Base-by-base conservation (phyloP, 805 yeast genomes). In the Candida pseudofarinosa region DNA sequence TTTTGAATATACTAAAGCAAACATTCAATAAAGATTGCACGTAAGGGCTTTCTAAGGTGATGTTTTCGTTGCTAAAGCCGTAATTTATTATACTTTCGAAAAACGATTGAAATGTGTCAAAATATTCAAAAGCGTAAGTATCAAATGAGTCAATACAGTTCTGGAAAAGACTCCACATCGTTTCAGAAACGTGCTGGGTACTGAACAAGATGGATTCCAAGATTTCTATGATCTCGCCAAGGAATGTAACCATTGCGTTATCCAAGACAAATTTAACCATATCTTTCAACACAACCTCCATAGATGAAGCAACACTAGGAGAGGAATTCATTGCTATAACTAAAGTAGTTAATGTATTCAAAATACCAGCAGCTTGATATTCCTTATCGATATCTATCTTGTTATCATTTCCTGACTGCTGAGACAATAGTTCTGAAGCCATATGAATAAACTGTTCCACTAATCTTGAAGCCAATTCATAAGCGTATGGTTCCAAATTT, bases 401-500 rank as follows among this genome's bases (percentile, higher is more conserved):
- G 32, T 44, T 42, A 33, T 43, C 35, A 23, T 46, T 56, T 3
- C 46, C 39, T 8, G 48, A 46, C 42, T 54, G 56, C 41, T 50
- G 46, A 3, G 63, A 68, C 41, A 64, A 54, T 23, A 58, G 62
- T 40, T 90, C 97, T 38, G 71, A 66, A 2, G 90, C 85, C 19
- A 88, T 59, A 49, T 76, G 72, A 55, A 86, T 55, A 55, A 90
- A 88, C 58, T 91, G 97, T 43, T 81, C 81, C 13, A 81, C 80
- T 54, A 85, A 69, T 58, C 79, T 76, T 5, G 63, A 33, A 14
- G 63, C 51, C 68, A 81, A 62, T 50, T 71, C 69, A 28, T 59
- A 54, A 38, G 69, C 68, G 48, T 63, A 70, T 5, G 74, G 73
- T 43, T 65, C 73, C 47, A 71, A 62, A 49, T 67, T 66, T 20